A percentile compares a stretch with the other conserved stretches of the same genome.
These are phyloP conservation scores for Colletotrichum kahawae DNA, from an alignment of 2,329 filamentous ascomycete genomes.

Conservation along the genomic window DNA sequence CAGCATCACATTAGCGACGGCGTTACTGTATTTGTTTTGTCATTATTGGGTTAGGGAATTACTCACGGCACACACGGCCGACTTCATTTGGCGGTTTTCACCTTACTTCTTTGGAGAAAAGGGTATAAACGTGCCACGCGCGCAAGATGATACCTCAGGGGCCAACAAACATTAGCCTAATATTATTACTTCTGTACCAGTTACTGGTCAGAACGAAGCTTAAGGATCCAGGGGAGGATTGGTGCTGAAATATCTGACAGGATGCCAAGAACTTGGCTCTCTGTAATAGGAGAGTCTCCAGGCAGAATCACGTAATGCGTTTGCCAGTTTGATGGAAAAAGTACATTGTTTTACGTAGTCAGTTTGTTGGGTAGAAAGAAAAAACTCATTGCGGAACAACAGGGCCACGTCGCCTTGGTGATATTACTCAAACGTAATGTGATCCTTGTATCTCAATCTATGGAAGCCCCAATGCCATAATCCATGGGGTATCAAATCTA, in stretches of 20 bases:
- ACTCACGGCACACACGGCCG: background rate
- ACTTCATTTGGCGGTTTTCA: background rate
- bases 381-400: background rate
- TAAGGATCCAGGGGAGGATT: background rate
- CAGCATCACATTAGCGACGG: slow-evolving; percentile 42
- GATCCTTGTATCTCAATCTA: background rate
- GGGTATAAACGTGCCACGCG: background rate
- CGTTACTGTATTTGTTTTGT: slow-evolving; percentile 31
- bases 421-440: background rate
- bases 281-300: background rate
- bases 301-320: background rate
- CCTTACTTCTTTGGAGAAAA: background rate
- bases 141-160: slow-evolving; percentile 2
- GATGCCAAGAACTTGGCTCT: background rate
- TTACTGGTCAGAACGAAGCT: background rate
- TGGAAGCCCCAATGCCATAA: background rate
- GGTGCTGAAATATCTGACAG: background rate
- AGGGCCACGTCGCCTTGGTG: background rate
- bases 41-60: background rate
- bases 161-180: background rate
- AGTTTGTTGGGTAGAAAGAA: background rate
- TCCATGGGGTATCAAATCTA: background rate
- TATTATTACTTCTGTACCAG: slow-evolving; percentile 4
- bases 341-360: background rate
- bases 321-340: background rate